Base-by-base conservation (phyloP, 2,329 filamentous ascomycete genomes). In the Trichoderma koningii region DNA sequence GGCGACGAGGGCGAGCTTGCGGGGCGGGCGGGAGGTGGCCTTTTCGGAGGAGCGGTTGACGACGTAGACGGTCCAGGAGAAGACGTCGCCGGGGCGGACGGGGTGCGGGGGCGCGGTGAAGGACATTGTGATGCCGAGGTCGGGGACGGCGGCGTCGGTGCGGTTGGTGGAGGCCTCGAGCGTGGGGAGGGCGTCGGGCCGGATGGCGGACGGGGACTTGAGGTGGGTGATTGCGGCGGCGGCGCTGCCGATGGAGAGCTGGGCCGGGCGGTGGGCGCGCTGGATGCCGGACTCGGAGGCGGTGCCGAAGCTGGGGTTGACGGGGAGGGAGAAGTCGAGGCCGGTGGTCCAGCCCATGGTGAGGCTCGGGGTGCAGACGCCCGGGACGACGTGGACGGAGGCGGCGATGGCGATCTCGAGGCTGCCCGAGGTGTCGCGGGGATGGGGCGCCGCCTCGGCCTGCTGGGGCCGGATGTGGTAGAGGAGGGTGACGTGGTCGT, bases 401-500 rank as follows among this genome's bases (percentile, higher is more conserved):
- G 85, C 87, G 23, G 81, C 79, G 66, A 92, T 85, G 55, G 81
- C 77, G 68, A 91, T 85, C 63, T 83, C 79, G 12, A 91, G 81
- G 67, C 81, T 83, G 66, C 80, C 81, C 66, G 79, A 78, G 53
- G 77, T 78, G 72, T 77, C 81, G 72, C 79, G 85, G 72, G 73
- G 75, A 5, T 30, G 28, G 52, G 74, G 72, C 57, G 74, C 72
- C 60, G 41, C 21, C 28, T 84, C 81, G n/a, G 76, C 76, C 55
- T 81, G 79, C 44, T 78, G 77, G 2, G 86, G 85, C 12, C 78
- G 77, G 66, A 92, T 83, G 61, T 85, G 85, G 77, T 92, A 94
- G 61, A 93, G 79, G 70, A 92, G 87, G 1, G 89, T 90, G 67
- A 92, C 79, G 74, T 93, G 89, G 72, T 94, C 91, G 70, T 90